Evolutionary conservation across 768 basidiomycete genomes (phyloP).

Genomic region (Calocybe cyanea): DNA sequence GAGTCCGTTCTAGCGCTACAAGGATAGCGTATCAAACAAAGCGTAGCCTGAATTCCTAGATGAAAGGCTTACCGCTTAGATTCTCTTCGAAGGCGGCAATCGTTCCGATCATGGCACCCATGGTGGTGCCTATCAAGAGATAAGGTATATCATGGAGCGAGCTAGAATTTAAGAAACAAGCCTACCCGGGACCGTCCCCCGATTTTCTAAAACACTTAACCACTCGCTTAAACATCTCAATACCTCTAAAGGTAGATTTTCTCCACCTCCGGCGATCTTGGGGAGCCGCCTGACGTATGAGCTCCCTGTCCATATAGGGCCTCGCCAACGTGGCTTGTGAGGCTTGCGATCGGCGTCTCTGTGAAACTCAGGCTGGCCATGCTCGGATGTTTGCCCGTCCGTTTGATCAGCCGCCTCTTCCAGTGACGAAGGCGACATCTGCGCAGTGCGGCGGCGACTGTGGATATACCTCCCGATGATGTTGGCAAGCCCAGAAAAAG

Average conservation of each 20-base stretch:
- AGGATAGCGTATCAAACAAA: not conserved
- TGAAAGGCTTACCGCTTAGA: conserved; percentile 36
- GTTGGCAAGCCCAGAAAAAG: conserved; percentile 30
- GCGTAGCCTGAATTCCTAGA: not conserved
- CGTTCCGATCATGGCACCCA: conserved; percentile 47
- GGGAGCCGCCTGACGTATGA: conserved; percentile 31
- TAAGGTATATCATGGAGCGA: not conserved
- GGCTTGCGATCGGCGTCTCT: not conserved
- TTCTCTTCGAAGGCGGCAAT: conserved; percentile 53
- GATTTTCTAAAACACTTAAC: conserved; percentile 54
- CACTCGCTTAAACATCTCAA: conserved; percentile 54
- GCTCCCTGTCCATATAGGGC: conserved; percentile 28
- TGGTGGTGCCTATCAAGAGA: conserved; percentile 35
- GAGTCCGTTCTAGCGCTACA: conserved; percentile 51
- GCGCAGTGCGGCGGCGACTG: too few relatives aligned
- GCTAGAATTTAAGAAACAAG: conserved; percentile 2
- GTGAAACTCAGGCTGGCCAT: not conserved
- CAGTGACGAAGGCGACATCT: too few relatives aligned
- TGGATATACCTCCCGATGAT: conserved; percentile 19
- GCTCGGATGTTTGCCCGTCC: too few relatives aligned
- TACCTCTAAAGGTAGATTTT: conserved; percentile 58
- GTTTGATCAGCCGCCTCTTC: too few relatives aligned
- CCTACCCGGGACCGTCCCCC: conserved; percentile 52
- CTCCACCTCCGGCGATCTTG: conserved; percentile 36
- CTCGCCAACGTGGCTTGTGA: conserved; percentile 29